Evolutionary conservation across 305 asterid genomes (phyloP), one percentile per base, ranked within the genome.

Genomic region (Andrographis paniculata): DNA sequence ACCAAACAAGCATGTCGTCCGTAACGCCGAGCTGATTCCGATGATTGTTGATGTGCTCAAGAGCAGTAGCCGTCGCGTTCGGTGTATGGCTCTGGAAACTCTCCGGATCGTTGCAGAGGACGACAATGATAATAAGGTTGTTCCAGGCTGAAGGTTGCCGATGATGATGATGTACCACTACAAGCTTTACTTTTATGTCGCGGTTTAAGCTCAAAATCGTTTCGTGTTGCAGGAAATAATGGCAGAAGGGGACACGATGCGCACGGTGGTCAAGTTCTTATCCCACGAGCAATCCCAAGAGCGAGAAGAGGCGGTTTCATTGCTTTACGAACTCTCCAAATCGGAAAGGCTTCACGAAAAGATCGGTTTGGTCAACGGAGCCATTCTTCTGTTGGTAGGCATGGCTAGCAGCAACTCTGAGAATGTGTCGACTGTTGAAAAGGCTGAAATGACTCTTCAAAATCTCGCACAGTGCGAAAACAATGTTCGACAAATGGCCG

Each of bases 371-470:
- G 84, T 87, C 15, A 74, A 58, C 62, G 99, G 99, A 44, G 87
- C 96, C 24, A 73, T 91, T 68, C 81, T 91, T 38, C 72, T 87
- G 37, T 73, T 87, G 56, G 93, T 83, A 0, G 95, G 95, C 47
- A 75, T 87, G 94, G 87, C 95, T 41, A 91, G 94, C 83, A 83
- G 99, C 76, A 75, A 72, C 57, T 83, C 96, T 0, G 99, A 87
- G 55, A 79, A 91, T 59, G 52, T 75, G 53, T 51, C 62, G 42
- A 71, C 82, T 24, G 94, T 91, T 50, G 93, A 87, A 60, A 87
- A 65, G 62, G 95, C 95, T 4, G 96, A 83, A 55, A 62, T 50
- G 59, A 91, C 94, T 12, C 77, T 91, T 50, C 83, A 75, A 24
- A 91, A 87, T 70, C 76, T 91, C 40, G 94, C 80, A 17, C 72